These are phyloP conservation scores for Narthecium ossifragum DNA, from an alignment of 106 monocot species.

Conservation along the genomic window DNA sequence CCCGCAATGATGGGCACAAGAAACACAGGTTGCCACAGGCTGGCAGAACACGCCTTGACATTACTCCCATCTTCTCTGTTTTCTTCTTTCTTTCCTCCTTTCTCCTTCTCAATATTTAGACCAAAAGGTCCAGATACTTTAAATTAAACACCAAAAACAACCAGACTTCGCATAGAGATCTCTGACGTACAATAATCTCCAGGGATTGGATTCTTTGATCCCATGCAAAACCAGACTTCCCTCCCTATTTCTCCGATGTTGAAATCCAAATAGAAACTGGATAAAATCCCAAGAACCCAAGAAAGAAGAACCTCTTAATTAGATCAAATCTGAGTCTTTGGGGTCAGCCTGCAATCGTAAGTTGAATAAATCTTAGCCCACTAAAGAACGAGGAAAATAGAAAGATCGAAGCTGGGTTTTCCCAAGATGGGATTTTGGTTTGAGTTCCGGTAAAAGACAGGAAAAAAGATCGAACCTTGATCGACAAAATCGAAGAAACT, in stretches of 20 bases:
- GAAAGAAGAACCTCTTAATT: background rate
- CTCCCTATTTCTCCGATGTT: no score
- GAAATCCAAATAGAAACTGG: no score
- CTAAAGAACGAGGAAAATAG: background rate
- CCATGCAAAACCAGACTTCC: no score
- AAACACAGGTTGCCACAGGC: constrained; percentile 33
- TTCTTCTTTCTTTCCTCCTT: background rate
- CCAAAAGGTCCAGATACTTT: no score
- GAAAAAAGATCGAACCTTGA: background rate
- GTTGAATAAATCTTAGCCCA: background rate
- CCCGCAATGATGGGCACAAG: constrained; percentile 39
- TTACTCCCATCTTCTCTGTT: constrained; percentile 28
- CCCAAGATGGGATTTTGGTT: background rate
- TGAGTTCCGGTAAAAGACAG: background rate
- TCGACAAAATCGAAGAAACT: background rate
- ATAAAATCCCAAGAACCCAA: background rate
- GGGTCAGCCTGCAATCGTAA: background rate
- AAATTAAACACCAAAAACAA: no score
- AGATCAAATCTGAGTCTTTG: background rate
- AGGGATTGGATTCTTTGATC: no score
- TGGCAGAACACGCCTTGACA: constrained; percentile 36
- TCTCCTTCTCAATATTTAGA: no score
- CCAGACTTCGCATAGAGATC: no score
- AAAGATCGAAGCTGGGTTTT: background rate
- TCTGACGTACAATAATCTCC: no score